Base-by-base conservation (phyloP, 331 rosid genomes). In the Stylosanthes scabra region DNA sequence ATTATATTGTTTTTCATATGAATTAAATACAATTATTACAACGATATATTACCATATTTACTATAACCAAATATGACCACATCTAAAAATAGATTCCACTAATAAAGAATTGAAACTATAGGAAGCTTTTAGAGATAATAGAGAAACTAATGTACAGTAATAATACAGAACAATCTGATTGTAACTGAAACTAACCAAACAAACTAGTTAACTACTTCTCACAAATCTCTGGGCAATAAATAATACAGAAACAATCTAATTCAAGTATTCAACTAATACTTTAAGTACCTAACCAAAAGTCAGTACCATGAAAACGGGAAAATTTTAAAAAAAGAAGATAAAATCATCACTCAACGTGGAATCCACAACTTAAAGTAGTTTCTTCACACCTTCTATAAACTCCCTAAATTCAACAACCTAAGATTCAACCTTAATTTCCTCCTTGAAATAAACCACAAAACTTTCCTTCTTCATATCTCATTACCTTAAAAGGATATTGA, bases 341-440 rank as follows among this genome's bases (percentile, higher is more conserved):
- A 61, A 61, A 76, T 54, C 56, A 54, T 15, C 57, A 5, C 12
- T 9, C 75, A 74, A 86, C 94, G 97, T 91, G 94, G 89, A 62
- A 13, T 28, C 87, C 92, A 83, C 77, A 80, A 52, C 28, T 31
- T 31, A 31, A 31, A 31, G 25, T 34, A n/a, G 41, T 61, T 41
- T 69, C 75, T 75, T 80, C 71, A 2, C 37, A 31, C 37, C 37
- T 31, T 31, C 37, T 68, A 81, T 73, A 77, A 52, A 46, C 80
- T 69, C 41, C 40, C 37, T 27, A 31, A 42, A 9, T 6, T 37
- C 52, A 31, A 9, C 74, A 60, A 13, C 6, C 41, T 13, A 63
- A 13, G 63, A 49, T 45, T 9, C 41, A 70, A 73, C 74, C 62
- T 16, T 27, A 15, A 13, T 63, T 70, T 70, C 42, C 20, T 46